phyloP scores from a whole-genome alignment of 495 filamentous ascomycete species.

The Aspergillus biplanus region DNA sequence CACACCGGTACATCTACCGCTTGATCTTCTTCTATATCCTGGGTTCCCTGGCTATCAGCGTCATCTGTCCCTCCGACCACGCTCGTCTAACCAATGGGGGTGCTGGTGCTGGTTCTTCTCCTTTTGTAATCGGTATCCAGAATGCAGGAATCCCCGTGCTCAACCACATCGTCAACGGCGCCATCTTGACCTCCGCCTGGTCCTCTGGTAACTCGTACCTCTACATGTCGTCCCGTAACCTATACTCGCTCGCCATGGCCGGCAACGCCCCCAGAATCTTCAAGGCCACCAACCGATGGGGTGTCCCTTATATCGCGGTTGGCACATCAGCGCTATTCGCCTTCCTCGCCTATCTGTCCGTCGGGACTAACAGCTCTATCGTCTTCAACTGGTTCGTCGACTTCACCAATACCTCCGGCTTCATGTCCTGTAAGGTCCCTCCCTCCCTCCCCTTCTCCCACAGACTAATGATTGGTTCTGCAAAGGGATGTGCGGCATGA shows the following conservation, averaged over 20 bases:
- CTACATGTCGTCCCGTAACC: slow-evolving; percentile 68
- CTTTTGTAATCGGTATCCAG: slow-evolving; percentile 58
- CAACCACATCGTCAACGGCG: slow-evolving; percentile 71
- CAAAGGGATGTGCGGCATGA: background rate
- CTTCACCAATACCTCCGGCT: slow-evolving; percentile 53
- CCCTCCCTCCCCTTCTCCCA: background rate
- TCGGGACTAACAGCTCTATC: slow-evolving; percentile 7
- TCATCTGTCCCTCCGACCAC: slow-evolving; percentile 54
- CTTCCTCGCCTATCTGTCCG: slow-evolving; percentile 31
- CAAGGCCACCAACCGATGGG: slow-evolving; percentile 35
- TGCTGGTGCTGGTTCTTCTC: slow-evolving; percentile 44
- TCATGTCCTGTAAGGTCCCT: slow-evolving; percentile 57
- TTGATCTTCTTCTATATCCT: slow-evolving; percentile 77
- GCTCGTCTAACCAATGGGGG: slow-evolving; percentile 51
- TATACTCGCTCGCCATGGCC: slow-evolving; percentile 48
- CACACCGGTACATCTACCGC: slow-evolving; percentile 75
- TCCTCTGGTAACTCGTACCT: slow-evolving; percentile 74
- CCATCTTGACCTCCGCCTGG: slow-evolving; percentile 64
- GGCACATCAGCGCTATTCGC: slow-evolving; percentile 21
- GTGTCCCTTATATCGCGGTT: slow-evolving; percentile 45
- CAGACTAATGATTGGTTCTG: background rate
- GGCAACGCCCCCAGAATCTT: slow-evolving; percentile 43
- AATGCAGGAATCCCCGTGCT: slow-evolving; percentile 63
- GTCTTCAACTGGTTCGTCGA: slow-evolving; percentile 56
- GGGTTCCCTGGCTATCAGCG: slow-evolving; percentile 68